Percentiles rank a stretch among this genome's conserved stretches.
Evolutionary conservation across 148 eudicot genomes (phyloP).

Genomic region (Pouteria glomerata): DNA sequence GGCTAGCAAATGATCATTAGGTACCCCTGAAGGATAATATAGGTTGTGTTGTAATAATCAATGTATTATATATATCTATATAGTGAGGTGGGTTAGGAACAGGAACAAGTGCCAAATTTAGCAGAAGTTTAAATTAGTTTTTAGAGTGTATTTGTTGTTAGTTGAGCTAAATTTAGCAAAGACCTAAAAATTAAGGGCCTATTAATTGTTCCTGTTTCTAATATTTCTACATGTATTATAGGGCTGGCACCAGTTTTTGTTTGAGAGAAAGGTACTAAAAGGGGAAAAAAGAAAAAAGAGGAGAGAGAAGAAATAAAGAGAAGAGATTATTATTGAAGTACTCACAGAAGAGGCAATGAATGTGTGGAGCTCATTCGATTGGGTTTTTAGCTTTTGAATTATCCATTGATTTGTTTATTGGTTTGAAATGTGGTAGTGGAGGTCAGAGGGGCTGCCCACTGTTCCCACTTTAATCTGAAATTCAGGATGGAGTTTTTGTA

Average conservation of each 20-base stretch:
- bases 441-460: slow-evolving; percentile 17
- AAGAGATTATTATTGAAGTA: no score
- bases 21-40: slow-evolving; percentile 6
- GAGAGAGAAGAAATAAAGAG: no score
- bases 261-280: background rate
- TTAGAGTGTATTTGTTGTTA: slow-evolving; percentile 8
- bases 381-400: slow-evolving; percentile 12
- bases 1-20: slow-evolving; percentile 24
- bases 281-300: background rate
- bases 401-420: slow-evolving; percentile 18
- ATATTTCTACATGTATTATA: slow-evolving; percentile 25
- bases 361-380: slow-evolving; percentile 21
- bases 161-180: slow-evolving; percentile 32
- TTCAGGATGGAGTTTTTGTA: background rate
- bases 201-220: no score
- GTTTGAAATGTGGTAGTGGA: slow-evolving; percentile 21
- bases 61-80: background rate
- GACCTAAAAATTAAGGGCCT: slow-evolving; percentile 8
- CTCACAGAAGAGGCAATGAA: no score
- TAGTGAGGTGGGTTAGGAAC: slow-evolving; percentile 2
- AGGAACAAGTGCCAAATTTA: slow-evolving; percentile 66
- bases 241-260: no score
- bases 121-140: slow-evolving; percentile 26
- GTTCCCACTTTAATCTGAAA: slow-evolving; percentile 3
- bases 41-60: background rate